phyloP scores from a whole-genome alignment of 139 green algal species.

The Auxenochlorella pyrenoidosa region DNA sequence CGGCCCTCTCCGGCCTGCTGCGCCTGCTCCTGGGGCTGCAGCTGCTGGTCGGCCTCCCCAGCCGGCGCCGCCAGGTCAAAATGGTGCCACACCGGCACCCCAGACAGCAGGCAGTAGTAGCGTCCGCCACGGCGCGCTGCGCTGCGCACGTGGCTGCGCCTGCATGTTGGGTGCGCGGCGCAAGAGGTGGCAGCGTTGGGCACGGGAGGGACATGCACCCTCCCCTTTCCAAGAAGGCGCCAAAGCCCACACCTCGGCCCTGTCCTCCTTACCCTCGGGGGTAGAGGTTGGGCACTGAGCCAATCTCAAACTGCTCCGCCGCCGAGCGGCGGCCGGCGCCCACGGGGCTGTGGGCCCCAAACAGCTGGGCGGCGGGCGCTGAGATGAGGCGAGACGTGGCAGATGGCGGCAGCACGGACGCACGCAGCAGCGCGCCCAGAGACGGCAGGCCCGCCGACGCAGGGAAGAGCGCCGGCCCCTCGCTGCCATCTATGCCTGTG shows the following conservation, averaged over 20 bases:
- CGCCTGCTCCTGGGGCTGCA: background rate
- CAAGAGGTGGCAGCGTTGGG: too few species aligned
- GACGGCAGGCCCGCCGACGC: background rate
- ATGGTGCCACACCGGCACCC: slow-evolving; percentile 1
- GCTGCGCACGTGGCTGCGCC: background rate
- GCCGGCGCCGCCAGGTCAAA: background rate
- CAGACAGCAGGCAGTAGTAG: slow-evolving; percentile 3
- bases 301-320: background rate
- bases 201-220: too few species aligned
- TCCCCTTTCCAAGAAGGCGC: too few species aligned
- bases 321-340: background rate
- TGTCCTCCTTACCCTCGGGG: too few species aligned
- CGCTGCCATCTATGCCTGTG: background rate
- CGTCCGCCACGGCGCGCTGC: background rate
- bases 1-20: background rate
- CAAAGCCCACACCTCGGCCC: too few species aligned
- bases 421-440: background rate
- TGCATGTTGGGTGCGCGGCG: background rate
- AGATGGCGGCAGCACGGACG: background rate
- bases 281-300: background rate
- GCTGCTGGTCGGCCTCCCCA: background rate
- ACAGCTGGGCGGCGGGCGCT: background rate
- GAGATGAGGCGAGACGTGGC: background rate
- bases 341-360: background rate
- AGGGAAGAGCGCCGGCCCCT: background rate